Percentiles rank a stretch among this genome's conserved stretches.
phyloP scores from a whole-genome alignment of 257 asterid genomes.

The Primulina tabacum region DNA sequence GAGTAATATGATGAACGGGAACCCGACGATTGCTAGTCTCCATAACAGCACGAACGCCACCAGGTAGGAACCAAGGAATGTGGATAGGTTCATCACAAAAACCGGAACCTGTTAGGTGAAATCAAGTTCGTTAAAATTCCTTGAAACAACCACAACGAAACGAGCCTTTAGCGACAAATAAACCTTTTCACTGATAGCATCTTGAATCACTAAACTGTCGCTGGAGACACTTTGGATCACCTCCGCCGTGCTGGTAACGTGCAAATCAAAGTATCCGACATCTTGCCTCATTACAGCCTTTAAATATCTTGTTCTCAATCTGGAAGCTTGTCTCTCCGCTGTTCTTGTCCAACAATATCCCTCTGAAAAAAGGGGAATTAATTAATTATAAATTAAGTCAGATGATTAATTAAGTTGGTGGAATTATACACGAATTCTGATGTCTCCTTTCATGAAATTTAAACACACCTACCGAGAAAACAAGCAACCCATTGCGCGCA shows the following conservation, averaged over 20 bases:
- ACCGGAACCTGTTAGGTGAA: constrained; percentile 52
- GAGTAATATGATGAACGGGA: constrained; percentile 62
- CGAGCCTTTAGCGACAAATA: too few species aligned
- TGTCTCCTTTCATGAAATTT: background rate
- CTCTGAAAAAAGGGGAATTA: constrained; percentile 40
- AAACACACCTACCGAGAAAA: constrained; percentile 59
- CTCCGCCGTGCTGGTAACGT: constrained; percentile 82
- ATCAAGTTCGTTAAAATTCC: background rate
- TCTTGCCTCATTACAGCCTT: constrained; percentile 94
- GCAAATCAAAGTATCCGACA: constrained; percentile 85
- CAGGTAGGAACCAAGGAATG: constrained; percentile 59
- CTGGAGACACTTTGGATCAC: constrained; percentile 74
- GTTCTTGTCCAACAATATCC: constrained; percentile 98
- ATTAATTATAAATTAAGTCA: background rate
- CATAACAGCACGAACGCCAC: constrained; percentile 67
- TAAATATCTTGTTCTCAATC: constrained; percentile 58
- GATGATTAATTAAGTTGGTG: constrained; percentile 4
- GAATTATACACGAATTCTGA: background rate
- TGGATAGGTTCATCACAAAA: constrained; percentile 67
- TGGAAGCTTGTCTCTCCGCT: constrained; percentile 87
- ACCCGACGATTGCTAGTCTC: constrained; percentile 70
- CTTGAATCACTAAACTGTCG: constrained; percentile 83
- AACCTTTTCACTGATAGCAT: constrained; percentile 86
- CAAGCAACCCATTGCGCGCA: constrained; percentile 70
- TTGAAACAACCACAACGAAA: background rate